Percentiles rank a stretch among this genome's conserved stretches.
Conservation (phyloP, 2,329 filamentous ascomycete genomes). For the Neodidymelliopsis sp. region DNA sequence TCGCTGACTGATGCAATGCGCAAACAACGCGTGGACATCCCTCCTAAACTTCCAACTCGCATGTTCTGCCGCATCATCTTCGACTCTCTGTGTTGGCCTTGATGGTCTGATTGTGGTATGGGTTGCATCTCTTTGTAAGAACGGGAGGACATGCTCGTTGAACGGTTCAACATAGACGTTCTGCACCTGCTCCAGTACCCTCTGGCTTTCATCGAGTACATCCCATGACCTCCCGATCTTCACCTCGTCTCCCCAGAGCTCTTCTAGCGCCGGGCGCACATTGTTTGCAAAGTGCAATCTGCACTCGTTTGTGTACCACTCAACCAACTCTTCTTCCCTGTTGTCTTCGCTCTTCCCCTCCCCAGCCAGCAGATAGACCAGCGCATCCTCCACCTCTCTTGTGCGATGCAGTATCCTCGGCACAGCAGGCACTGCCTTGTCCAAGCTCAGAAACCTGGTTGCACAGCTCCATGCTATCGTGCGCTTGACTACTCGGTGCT, state of each 20-base stretch:
- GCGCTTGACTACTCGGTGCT: constrained; percentile 46
- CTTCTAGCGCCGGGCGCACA: constrained; percentile 37
- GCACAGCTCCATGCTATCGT: constrained; percentile 56
- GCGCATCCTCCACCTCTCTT: constrained; percentile 46
- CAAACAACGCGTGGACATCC: constrained; percentile 70
- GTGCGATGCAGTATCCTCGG: constrained; percentile 25
- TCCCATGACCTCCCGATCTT: constrained; percentile 36
- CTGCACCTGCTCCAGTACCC: constrained; percentile 47
- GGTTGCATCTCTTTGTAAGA: constrained; percentile 35
- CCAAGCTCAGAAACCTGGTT: constrained; percentile 53
- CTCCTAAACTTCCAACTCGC: constrained; percentile 60
- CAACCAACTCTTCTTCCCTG: constrained; percentile 42
- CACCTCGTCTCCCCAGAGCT: constrained; percentile 42
- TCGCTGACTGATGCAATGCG: constrained; percentile 64
- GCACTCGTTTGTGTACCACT: constrained; percentile 58
- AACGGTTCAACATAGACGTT: constrained; percentile 48
- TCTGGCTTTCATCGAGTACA: constrained; percentile 48
- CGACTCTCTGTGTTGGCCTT: constrained; percentile 46
- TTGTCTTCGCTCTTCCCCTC: constrained; percentile 41
- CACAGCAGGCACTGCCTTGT: constrained; percentile 33
- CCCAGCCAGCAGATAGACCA: constrained; percentile 45
- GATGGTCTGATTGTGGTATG: constrained; percentile 42
- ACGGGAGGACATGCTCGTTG: constrained; percentile 43
- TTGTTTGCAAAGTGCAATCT: constrained; percentile 51
- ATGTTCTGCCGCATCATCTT: constrained; percentile 26